Base-by-base conservation (phyloP, 2,329 filamentous ascomycete genomes). In the Neofusicoccum sp. region DNA sequence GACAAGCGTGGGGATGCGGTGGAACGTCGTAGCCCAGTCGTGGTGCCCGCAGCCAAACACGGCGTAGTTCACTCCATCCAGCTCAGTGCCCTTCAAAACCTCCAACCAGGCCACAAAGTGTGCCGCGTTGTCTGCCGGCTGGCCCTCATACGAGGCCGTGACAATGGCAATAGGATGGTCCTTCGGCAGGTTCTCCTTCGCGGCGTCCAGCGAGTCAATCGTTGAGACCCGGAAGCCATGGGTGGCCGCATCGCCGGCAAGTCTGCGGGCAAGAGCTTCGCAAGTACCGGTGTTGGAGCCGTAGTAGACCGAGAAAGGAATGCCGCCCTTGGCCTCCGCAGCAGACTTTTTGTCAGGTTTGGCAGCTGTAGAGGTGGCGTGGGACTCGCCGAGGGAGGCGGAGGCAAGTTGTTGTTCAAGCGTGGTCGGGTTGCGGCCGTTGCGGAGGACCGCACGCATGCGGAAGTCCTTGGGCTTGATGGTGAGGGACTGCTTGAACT, bases 401-500 rank as follows among this genome's bases (percentile, higher is more conserved):
- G 71, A 70, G 12, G 69, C 64, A 5, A 76, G 65, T 6, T 67
- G 60, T 6, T 68, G 69, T 52, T 76, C 73, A 4, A 76, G 68
- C 4, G 66, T 67, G 6, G 73, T 76, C 7, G 75, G 70, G 14
- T 71, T 71, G 11, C 73, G 68, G 11, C 71, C 68, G 34, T 69
- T 71, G 5, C 75, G 67, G 6, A 74, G 66, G n/a, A 70, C 70
- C 7, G 73, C 76, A 28, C 73, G 71, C 74, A 78, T 78, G 45
- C 68, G 71, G 64, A 79, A 78, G 47, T 70, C 72, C 45, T 76
- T 73, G 3, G 79, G 79, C 67, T 81, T 81, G 67, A 81, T 77
- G 0, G 79, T 80, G 54, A 81, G 71, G 0, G 78, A 80, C 37
- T 77, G 73, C 64, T 80, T 79, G 65, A 81, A 73, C 64, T 77